Percentiles rank a stretch among this genome's conserved stretches.
phyloP scores from a whole-genome alignment of 2,329 filamentous ascomycete genomes.

The Botrytis sinoallii region DNA sequence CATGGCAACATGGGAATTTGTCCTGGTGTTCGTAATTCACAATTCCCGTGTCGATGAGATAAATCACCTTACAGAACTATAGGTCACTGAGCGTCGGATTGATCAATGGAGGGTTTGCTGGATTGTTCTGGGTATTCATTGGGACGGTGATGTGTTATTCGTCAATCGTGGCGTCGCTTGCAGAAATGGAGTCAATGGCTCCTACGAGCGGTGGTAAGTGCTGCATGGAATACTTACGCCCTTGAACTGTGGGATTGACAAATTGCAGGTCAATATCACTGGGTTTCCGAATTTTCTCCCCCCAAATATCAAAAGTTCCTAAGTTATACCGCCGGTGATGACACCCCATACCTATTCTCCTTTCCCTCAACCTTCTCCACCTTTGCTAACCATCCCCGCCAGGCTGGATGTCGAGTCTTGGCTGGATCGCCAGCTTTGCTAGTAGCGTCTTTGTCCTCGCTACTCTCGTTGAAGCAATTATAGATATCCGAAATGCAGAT shows the following conservation, averaged over 20 bases:
- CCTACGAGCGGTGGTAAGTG: slow-evolving; percentile 28
- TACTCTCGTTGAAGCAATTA: slow-evolving; percentile 46
- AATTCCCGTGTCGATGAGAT: neutral
- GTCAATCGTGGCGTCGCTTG: slow-evolving; percentile 30
- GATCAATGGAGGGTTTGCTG: slow-evolving; percentile 33
- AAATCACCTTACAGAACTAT: neutral
- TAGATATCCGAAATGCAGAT: slow-evolving; percentile 35
- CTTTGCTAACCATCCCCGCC: slow-evolving; percentile 18
- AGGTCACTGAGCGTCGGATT: slow-evolving; percentile 36
- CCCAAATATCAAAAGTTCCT: slow-evolving; percentile 49
- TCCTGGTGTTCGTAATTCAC: slow-evolving; percentile 37
- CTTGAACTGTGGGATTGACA: slow-evolving; percentile 37
- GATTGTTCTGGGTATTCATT: slow-evolving; percentile 44
- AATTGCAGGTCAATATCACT: slow-evolving; percentile 53
- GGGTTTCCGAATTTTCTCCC: slow-evolving; percentile 54
- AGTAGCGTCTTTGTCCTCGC: slow-evolving; percentile 44
- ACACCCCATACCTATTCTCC: neutral
- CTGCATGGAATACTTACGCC: neutral
- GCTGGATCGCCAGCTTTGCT: slow-evolving; percentile 45
- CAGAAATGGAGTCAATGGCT: slow-evolving; percentile 35
- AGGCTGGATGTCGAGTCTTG: slow-evolving; percentile 47
- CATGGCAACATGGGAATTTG: slow-evolving; percentile 46
- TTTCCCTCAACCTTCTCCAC: neutral
- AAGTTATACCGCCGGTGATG: slow-evolving; percentile 48
- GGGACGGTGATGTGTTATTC: slow-evolving; percentile 37